Conservation (phyloP, 2,329 filamentous ascomycete species). For the Cladosporium sp. region DNA sequence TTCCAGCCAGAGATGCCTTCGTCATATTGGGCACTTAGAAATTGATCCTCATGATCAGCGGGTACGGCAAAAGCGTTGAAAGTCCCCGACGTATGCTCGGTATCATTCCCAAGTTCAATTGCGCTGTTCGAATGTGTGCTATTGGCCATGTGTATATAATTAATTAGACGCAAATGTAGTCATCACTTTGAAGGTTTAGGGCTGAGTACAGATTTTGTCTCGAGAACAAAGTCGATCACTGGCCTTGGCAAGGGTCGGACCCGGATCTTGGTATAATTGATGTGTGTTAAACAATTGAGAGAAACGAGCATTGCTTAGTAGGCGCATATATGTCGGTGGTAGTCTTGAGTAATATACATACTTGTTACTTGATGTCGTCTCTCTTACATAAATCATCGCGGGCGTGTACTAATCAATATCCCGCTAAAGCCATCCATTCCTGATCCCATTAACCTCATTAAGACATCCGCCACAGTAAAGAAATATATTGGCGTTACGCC, state of each 20-base stretch:
- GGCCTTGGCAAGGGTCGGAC: constrained; percentile 3
- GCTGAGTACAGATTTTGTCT: constrained; percentile 6
- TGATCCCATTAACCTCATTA: neutral
- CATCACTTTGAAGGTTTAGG: neutral
- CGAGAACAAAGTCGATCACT: neutral
- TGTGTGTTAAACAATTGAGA: neutral
- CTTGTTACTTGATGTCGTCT: neutral
- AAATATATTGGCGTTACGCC: too few species aligned
- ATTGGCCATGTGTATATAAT: neutral
- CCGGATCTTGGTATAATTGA: neutral
- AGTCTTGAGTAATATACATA: neutral
- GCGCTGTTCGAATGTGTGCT: neutral
- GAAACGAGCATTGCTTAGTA: neutral
- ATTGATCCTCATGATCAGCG: neutral
- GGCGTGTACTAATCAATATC: neutral
- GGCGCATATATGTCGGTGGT: neutral
- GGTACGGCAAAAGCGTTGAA: neutral
- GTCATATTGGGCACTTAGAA: neutral
- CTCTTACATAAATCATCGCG: neutral
- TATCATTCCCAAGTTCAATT: neutral
- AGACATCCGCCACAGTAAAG: neutral
- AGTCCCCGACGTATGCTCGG: neutral
- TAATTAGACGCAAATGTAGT: neutral
- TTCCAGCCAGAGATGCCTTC: neutral
- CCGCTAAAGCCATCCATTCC: neutral